Evolutionary conservation across 371 early-diverging fungal species (phyloP).

Genomic region (Mucor sp.): DNA sequence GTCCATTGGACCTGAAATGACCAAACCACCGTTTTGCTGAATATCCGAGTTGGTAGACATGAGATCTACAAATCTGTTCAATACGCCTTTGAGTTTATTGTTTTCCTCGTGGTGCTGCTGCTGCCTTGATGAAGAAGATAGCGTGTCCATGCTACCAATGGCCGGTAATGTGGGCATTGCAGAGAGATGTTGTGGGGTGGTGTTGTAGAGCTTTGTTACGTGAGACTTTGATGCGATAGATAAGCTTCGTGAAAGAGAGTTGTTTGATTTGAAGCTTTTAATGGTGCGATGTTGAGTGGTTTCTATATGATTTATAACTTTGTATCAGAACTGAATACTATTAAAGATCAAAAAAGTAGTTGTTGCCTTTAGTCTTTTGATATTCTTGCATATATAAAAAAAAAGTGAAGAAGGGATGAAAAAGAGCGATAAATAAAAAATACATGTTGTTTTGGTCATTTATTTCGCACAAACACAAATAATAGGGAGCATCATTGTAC

Average conservation of each 20-base stretch:
- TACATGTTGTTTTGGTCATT: neutral
- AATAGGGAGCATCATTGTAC: neutral
- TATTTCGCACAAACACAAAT: neutral
- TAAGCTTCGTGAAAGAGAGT: conserved; percentile 10
- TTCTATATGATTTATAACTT: conserved; percentile 2
- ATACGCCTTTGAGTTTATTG: conserved; percentile 21
- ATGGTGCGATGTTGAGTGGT: conserved; percentile 5
- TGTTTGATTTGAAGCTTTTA: conserved; percentile 7
- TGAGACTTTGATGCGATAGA: conserved; percentile 13
- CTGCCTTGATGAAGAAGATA: conserved; percentile 1
- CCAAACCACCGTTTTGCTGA: neutral
- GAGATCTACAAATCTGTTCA: conserved; percentile 26
- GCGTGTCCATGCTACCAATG: neutral
- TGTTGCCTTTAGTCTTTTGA: conserved; percentile 5
- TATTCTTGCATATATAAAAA: conserved; percentile 10
- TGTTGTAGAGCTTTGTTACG: conserved; percentile 21
- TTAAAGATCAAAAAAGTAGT: neutral
- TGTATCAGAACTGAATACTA: neutral
- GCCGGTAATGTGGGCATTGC: conserved; percentile 5
- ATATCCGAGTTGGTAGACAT: conserved; percentile 7
- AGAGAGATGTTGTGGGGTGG: neutral
- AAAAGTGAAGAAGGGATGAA: neutral
- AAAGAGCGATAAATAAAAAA: neutral
- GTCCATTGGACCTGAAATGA: conserved; percentile 17
- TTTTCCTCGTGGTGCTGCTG: conserved; percentile 12